phyloP scores from a whole-genome alignment of 768 basidiomycete genomes.

The Naganishia vaughanmartiniae region DNA sequence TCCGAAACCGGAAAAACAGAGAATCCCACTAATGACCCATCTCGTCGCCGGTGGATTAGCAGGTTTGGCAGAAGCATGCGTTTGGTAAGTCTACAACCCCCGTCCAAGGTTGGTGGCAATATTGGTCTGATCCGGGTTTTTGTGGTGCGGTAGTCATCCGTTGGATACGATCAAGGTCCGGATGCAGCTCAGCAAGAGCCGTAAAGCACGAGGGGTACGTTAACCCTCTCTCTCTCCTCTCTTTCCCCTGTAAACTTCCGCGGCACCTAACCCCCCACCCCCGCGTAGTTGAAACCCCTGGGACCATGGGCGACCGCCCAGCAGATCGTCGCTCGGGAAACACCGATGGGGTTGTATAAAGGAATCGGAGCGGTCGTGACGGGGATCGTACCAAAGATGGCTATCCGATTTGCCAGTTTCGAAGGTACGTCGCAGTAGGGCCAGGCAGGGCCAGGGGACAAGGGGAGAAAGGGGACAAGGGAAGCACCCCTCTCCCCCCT shows the following conservation, averaged over 20 bases:
- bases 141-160: conserved; percentile 70
- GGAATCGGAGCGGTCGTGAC: conserved; percentile 93
- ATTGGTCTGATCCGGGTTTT: not conserved
- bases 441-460: too few species aligned
- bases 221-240: not conserved
- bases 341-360: conserved; percentile 93
- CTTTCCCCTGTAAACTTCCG: not conserved
- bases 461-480: too few species aligned
- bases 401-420: conserved; percentile 95
- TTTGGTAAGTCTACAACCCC: conserved; percentile 40
- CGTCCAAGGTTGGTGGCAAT: not conserved
- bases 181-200: conserved; percentile 93
- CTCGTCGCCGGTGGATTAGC: conserved; percentile 92
- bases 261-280: conserved; percentile 11
- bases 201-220: conserved; percentile 77
- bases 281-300: conserved; percentile 74
- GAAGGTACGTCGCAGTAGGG: conserved; percentile 67
- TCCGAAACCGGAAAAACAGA: not conserved
- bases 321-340: conserved; percentile 84
- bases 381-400: conserved; percentile 99
- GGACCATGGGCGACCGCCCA: conserved; percentile 88
- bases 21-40: conserved; percentile 60
- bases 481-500: too few species aligned
- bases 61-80: conserved; percentile 84
- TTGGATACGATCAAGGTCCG: conserved; percentile 99